Conservation (phyloP, 2,329 filamentous ascomycete genomes). For the Alternaria conjuncta region DNA sequence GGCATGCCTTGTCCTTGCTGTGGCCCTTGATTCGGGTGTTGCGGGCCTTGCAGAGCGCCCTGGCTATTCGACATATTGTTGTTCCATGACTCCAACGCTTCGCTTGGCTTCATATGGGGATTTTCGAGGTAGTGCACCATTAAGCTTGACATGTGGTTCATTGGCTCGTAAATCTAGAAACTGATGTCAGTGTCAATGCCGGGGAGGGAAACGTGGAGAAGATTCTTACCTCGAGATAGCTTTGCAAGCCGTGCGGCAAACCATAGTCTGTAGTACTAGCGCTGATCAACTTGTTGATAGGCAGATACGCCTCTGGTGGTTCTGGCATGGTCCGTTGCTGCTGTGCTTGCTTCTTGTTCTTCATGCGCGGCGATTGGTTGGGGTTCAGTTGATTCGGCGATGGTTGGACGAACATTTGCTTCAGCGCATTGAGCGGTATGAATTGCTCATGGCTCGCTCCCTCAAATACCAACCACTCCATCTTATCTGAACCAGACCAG, state of each 20-base stretch:
- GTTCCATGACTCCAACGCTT: slow-evolving; percentile 63
- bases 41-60: slow-evolving; percentile 13
- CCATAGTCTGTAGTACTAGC: slow-evolving; percentile 60
- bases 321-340: slow-evolving; percentile 29
- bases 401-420: slow-evolving; percentile 52
- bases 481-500: slow-evolving; percentile 77
- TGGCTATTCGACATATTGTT: slow-evolving; percentile 49
- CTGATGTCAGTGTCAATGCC: slow-evolving; percentile 29
- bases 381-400: slow-evolving; percentile 56
- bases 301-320: slow-evolving; percentile 50
- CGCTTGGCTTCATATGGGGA: slow-evolving; percentile 58
- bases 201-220: slow-evolving; percentile 4
- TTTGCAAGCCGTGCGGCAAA: slow-evolving; percentile 62
- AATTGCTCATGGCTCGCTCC: slow-evolving; percentile 82
- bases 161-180: slow-evolving; percentile 66
- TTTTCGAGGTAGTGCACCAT: slow-evolving; percentile 64
- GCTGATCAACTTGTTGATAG: slow-evolving; percentile 54
- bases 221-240: slow-evolving; percentile 66
- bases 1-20: slow-evolving; percentile 37
- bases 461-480: slow-evolving; percentile 84
- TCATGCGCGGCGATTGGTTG: slow-evolving; percentile 63
- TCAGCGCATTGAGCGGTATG: slow-evolving; percentile 70
- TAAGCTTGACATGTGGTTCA: slow-evolving; percentile 68
- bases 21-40: slow-evolving; percentile 22
- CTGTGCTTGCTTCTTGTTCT: slow-evolving; percentile 57